Percentiles rank a stretch among this genome's conserved stretches.
Conservation (phyloP, 1,139 yeast genomes). For the Scheffersomyces lignicola region DNA sequence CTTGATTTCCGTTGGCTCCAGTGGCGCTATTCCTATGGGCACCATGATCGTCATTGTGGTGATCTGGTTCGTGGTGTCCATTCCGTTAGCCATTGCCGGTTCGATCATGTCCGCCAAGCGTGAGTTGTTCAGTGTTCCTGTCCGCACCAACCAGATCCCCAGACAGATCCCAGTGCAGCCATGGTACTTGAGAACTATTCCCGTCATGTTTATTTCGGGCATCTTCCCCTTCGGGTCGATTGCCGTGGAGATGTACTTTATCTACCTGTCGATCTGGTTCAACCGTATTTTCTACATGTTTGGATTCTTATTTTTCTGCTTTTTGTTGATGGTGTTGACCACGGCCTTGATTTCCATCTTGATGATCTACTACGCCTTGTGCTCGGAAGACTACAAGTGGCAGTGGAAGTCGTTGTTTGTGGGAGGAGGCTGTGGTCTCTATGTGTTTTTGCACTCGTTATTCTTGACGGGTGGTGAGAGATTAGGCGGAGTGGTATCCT, state of each 20-base stretch:
- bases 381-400: slow-evolving; percentile 94
- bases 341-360: slow-evolving; percentile 79
- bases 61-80: slow-evolving; percentile 83
- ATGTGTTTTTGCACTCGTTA: slow-evolving; percentile 82
- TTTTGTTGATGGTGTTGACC: slow-evolving; percentile 76
- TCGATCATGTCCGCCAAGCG: slow-evolving; percentile 74
- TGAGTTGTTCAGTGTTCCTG: slow-evolving; percentile 65
- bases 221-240: slow-evolving; percentile 94
- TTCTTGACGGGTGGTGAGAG: slow-evolving; percentile 64
- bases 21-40: slow-evolving; percentile 95
- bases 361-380: slow-evolving; percentile 79
- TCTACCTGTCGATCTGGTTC: slow-evolving; percentile 88
- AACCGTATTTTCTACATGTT: slow-evolving; percentile 95
- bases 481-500: slow-evolving; percentile 73
- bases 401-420: slow-evolving; percentile 91
- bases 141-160: slow-evolving; percentile 89
- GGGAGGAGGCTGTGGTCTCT: slow-evolving; percentile 87
- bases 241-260: slow-evolving; percentile 91
- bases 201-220: slow-evolving; percentile 77
- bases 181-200: slow-evolving; percentile 69
- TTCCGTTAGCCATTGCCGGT: slow-evolving; percentile 82
- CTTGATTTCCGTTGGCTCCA: slow-evolving; percentile 72
- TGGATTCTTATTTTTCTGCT: slow-evolving; percentile 91
- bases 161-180: slow-evolving; percentile 94
- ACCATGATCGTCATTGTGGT: slow-evolving; percentile 79